Evolutionary conservation across 1,284 basidiomycete genomes (phyloP), one percentile per base, ranked within the genome.

Genomic region (Sporisorium sorghi): DNA sequence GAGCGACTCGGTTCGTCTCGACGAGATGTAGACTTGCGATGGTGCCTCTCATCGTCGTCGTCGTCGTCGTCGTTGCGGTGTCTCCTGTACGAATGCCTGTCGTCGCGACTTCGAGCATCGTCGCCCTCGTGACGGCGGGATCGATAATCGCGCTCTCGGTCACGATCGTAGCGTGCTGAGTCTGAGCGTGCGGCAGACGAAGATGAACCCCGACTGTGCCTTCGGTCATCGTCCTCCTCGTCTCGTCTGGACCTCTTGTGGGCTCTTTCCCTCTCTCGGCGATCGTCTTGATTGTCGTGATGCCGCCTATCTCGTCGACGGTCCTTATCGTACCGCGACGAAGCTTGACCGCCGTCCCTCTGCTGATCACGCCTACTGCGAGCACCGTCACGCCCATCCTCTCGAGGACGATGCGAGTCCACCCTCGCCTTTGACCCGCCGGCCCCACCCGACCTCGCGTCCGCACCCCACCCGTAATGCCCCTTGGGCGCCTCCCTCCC

Each of bases 401-500:
- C 57, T 40, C 48, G 19, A 3, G 63, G 53, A 14, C 56, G 32
- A 35, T 69, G 63, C 48, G 57, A 59, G 14, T 63, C 59, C 3
- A 23, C n/a, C n/a, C 24, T 28, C 21, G 11, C 51, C 28, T 5
- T 30, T 12, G 44, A 4, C n/a, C 21, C 35, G 2, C 28, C n/a
- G 4, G 35, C 17, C n/a, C 37, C 37, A 40, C 15, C n/a, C 35
- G 35, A 37, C 33, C 33, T 17, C 42, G 12, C 28, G 11, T 24
- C 46, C 1, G 23, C 46, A 39, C 39, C 37, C 44, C 58, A 64
- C 33, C 42, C 26, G 39, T 70, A 62, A 44, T 60, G 58, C 4
- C 85, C 63, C 12, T 80, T 79, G 4, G 83, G 69, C 12, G 79
- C 73, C 6, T 84, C 66, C 17, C 83, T 42, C 46, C 66, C 39